Evolutionary conservation across 73 alveolate species (phyloP).

Genomic region (Paramecium sonneborni): DNA sequence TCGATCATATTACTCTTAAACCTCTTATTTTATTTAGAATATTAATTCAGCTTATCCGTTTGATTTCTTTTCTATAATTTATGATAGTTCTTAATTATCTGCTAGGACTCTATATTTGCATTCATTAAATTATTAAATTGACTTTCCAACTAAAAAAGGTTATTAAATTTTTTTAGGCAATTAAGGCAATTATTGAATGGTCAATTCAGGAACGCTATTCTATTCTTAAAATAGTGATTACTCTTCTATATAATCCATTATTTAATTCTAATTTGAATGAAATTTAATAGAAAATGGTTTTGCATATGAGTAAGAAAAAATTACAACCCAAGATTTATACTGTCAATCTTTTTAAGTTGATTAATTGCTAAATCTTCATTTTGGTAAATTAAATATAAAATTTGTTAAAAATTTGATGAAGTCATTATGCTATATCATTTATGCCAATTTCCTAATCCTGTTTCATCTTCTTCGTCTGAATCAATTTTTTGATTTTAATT

Average conservation of each 20-base stretch:
- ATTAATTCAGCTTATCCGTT: background rate
- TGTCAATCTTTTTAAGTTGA: background rate
- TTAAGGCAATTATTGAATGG: conserved; percentile 8
- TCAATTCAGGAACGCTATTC: conserved; percentile 2
- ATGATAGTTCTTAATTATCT: background rate
- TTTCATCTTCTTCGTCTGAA: conserved; percentile 42
- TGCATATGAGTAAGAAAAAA: background rate
- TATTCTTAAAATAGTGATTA: conserved; percentile 60
- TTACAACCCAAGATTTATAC: background rate
- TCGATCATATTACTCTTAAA: background rate
- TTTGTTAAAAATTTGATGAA: background rate
- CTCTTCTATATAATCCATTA: conserved; percentile 62
- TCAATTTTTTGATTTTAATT: background rate
- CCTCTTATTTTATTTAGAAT: background rate
- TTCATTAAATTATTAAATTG: conserved; percentile 24
- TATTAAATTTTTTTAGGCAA: conserved; percentile 27
- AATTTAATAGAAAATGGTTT: background rate
- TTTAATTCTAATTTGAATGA: background rate
- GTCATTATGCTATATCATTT: conserved; percentile 32
- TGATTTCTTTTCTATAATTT: background rate
- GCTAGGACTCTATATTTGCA: conserved; percentile 51
- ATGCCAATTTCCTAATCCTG: conserved; percentile 41
- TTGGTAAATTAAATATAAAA: background rate
- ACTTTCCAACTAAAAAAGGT: conserved; percentile 51
- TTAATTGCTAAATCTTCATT: background rate